Base-by-base conservation (phyloP, 2,329 filamentous ascomycete species). In the Cladophialophora exuberans region DNA sequence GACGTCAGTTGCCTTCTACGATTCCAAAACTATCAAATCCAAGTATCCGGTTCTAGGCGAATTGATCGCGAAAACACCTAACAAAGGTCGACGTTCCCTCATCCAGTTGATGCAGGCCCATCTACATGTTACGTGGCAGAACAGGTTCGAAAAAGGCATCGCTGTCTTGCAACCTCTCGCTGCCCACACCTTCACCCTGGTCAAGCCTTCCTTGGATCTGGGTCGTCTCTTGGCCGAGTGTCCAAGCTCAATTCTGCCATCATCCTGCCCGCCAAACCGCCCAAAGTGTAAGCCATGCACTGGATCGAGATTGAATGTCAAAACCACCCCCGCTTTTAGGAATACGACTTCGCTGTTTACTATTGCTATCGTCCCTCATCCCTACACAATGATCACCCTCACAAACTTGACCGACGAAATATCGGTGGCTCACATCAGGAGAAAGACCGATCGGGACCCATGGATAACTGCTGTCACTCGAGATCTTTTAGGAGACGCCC, bases 311-410 rank as follows among this genome's bases (percentile, higher is more conserved):
- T 79, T 90, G 72, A 82, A 81, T 47, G 81, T 96, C 62, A 77
- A 79, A n/a, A 87, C 85, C 0, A 83, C 85, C 2, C 73, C 81
- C 2, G 74, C 80, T 15, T 94, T 90, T 71, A 81, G 81, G 52
- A 96, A 97, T 70, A 81, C 80, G 3, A 85, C 86, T 11, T 79
- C 78, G 1, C 69, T 87, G 13, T 97, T 91, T 75, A 90, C 88
- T 2, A 89, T 99, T 60, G 91, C 88, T 56, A 89, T 86, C 0
- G 87, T 97, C 10, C 93, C 93, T 0, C 94, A 99, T 69, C 94
- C 94, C 0, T 96, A 91, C 76, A 97, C 92, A 1, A 79, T 90
- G 36, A 82, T 85, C 50, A 82, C 84, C 10, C 76, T 97, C 15
- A 79, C 84, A 55, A 80, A 84, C 60, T 80, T 84, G 54, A 74